Percentiles rank a stretch among this genome's conserved stretches.
Evolutionary conservation across 2,329 filamentous ascomycete genomes (phyloP).

Genomic region (Graphilbum ipis-grandicollis): DNA sequence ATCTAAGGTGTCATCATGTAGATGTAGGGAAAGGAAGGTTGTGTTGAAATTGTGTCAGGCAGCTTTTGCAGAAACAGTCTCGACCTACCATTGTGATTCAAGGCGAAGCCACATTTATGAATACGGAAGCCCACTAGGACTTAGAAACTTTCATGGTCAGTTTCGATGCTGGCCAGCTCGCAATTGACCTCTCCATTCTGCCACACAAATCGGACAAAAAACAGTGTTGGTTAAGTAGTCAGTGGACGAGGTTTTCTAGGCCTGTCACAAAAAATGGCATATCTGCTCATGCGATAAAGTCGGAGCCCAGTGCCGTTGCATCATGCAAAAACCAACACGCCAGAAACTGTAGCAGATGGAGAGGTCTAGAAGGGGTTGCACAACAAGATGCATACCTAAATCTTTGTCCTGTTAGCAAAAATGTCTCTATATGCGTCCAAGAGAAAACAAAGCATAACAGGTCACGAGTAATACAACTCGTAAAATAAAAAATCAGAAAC

Average conservation of each 20-base stretch:
- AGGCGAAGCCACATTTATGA: neutral
- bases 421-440: too few species aligned
- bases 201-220: too few species aligned
- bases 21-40: too few species aligned
- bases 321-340: constrained; percentile 32
- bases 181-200: too few species aligned
- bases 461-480: neutral
- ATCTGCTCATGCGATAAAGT: constrained; percentile 65
- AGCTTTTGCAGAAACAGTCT: too few species aligned
- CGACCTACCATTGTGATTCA: neutral
- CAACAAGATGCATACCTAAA: constrained; percentile 11
- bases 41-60: too few species aligned
- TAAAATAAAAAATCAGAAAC: constrained; percentile 46
- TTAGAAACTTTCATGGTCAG: neutral
- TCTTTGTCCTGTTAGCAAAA: neutral
- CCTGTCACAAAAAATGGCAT: constrained; percentile 82
- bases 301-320: constrained; percentile 98
- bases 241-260: constrained; percentile 99
- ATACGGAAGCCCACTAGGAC: neutral
- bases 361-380: neutral
- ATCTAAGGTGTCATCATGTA: constrained; percentile 42
- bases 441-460: neutral
- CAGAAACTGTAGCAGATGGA: constrained; percentile 4
- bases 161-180: too few species aligned
- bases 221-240: too few species aligned